Evolutionary conservation across 2,329 filamentous ascomycete species (phyloP), one percentile per base, ranked within the genome.

Genomic region (Epichloe sp.): DNA sequence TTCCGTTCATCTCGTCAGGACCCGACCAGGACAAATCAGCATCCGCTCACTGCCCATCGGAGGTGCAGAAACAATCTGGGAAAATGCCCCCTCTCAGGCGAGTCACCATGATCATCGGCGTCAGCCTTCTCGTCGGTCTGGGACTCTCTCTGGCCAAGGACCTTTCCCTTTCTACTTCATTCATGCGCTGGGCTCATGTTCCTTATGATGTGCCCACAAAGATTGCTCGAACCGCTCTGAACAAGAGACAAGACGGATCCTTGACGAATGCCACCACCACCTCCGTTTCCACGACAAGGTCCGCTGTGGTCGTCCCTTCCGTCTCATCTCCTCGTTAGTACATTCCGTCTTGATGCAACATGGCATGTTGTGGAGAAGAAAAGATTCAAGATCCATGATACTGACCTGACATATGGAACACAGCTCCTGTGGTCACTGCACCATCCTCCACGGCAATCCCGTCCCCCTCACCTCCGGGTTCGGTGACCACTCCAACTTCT

Each of bases 111-210:
- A 49, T 56, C 41, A 8, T 63, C 46, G 52, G 58, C 41, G 53
- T 62, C 17, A 59, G 60, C 51, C 56, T 62, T 49, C 53, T 64
- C 49, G 54, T 63, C 14, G 59, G 60, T 44, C 52, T 62, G 40
- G 59, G 58, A 26, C 56, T 63, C 12, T 58, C 52, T 19, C 35
- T 52, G 36, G 50, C 49, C 37, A 37, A 43, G 38, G 23, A 50
- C 38, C 14, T 46, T 3, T 41, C 47, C 14, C 21, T 51, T 47
- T n/a, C 44, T 7, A n/a, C 21, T 11, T 49, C 43, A 5, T 47
- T 47, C 43, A 36, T 45, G 34, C 35, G 38, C 26, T 54, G 52
- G 52, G 15, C 26, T 26, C 38, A 45, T 44, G 35, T 44, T 15
- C 37, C 11, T 19, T 19, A 44, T 5, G 23, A 49, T 37, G n/a